Evolutionary conservation across 2,329 filamentous ascomycete genomes (phyloP).

Genomic region (Aspergillus sp.): DNA sequence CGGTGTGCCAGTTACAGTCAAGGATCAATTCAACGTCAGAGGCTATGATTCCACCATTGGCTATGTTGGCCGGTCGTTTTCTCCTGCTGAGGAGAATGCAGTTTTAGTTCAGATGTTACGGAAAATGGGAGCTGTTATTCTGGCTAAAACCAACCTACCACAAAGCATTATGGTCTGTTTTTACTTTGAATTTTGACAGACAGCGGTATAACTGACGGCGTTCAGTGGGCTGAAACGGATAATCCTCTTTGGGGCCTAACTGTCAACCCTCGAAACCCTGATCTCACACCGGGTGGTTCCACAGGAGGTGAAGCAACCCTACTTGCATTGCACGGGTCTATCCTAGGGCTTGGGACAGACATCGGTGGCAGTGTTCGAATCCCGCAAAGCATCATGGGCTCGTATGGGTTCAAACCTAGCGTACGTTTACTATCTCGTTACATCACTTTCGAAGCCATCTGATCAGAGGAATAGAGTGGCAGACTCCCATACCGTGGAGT

Average conservation of each 20-base stretch:
- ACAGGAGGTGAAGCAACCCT: slow-evolving; percentile 47
- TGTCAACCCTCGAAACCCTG: slow-evolving; percentile 44
- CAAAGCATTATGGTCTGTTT: slow-evolving; percentile 53
- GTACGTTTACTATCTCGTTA: slow-evolving; percentile 21
- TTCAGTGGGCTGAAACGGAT: slow-evolving; percentile 55
- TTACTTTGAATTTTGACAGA: neutral
- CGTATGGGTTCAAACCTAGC: slow-evolving; percentile 51
- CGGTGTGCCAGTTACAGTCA: slow-evolving; percentile 57
- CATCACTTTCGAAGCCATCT: neutral
- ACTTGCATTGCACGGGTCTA: slow-evolving; percentile 41
- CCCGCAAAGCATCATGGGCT: slow-evolving; percentile 48
- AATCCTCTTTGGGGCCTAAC: slow-evolving; percentile 55
- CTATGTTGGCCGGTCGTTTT: slow-evolving; percentile 53
- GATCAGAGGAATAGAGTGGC: slow-evolving; percentile 46
- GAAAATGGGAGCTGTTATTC: slow-evolving; percentile 51
- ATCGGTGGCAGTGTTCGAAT: slow-evolving; percentile 55
- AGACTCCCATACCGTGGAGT: slow-evolving; percentile 60
- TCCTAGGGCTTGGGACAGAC: slow-evolving; percentile 53
- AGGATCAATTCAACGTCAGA: slow-evolving; percentile 63
- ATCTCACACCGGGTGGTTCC: slow-evolving; percentile 50
- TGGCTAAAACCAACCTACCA: slow-evolving; percentile 54
- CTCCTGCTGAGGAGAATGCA: slow-evolving; percentile 51
- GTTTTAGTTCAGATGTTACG: slow-evolving; percentile 52
- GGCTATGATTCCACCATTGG: slow-evolving; percentile 60
- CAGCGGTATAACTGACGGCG: neutral